Evolutionary conservation across 345 rosid genomes (phyloP).

Genomic region (Ailanthus altissimus): DNA sequence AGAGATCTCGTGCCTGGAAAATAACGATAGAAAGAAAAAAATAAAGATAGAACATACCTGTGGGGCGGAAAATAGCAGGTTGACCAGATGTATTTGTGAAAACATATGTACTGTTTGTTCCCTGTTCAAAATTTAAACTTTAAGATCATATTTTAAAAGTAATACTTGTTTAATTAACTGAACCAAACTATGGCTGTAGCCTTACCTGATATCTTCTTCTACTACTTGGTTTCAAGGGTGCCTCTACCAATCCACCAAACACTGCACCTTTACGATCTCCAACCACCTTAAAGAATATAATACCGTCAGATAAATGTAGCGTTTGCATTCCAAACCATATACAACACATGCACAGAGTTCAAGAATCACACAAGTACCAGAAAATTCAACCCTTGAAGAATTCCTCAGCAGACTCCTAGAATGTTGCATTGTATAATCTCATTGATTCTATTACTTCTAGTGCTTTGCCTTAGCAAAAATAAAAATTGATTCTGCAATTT

Average conservation of each 20-base stretch:
- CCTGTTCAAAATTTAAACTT: conserved; percentile 51
- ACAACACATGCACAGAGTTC: neutral
- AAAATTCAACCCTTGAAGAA: neutral
- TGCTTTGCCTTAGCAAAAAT: neutral
- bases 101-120: conserved; percentile 85
- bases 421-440: neutral
- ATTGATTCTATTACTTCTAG: neutral
- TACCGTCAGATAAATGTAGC: neutral
- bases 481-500: neutral
- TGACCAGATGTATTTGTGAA: conserved; percentile 75
- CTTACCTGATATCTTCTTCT: conserved; percentile 82
- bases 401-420: neutral
- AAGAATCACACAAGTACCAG: neutral
- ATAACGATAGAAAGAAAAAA: neutral
- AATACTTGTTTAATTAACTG: conserved; percentile 7
- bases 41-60: conserved; percentile 48
- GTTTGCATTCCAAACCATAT: neutral
- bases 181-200: conserved; percentile 10
- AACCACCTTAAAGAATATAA: conserved; percentile 60
- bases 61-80: conserved; percentile 70
- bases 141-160: conserved; percentile 1
- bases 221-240: conserved; percentile 79
- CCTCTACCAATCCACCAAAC: conserved; percentile 94
- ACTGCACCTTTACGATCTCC: conserved; percentile 92
- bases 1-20: neutral